These are phyloP conservation scores for Phytophthora cactorum DNA, from an alignment of 352 stramenopile species.

Conservation along the genomic window DNA sequence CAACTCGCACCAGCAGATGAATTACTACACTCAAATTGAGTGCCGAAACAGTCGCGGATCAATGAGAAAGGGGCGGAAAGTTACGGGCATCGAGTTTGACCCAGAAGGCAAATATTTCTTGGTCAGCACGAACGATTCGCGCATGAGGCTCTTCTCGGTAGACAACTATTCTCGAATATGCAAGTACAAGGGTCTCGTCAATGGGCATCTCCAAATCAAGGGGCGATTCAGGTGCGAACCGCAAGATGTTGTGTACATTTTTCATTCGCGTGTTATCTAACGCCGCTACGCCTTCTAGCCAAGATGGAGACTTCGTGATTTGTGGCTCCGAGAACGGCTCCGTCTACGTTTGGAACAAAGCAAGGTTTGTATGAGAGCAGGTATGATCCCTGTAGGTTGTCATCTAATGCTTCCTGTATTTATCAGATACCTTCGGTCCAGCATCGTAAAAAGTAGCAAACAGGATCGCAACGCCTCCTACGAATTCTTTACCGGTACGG, in stretches of 20 bases:
- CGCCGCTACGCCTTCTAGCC: conserved; percentile 36
- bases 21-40: conserved; percentile 94
- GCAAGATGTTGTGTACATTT: background rate
- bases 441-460: conserved; percentile 73
- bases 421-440: conserved; percentile 47
- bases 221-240: conserved; percentile 71
- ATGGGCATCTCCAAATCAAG: conserved; percentile 89
- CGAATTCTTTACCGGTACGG: conserved; percentile 78
- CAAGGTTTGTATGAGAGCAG: conserved; percentile 35
- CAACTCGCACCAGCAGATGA: conserved; percentile 88
- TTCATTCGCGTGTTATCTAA: background rate
- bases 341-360: conserved; percentile 90
- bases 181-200: conserved; percentile 93
- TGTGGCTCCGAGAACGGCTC: conserved; percentile 87
- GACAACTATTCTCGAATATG: conserved; percentile 92
- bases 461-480: conserved; percentile 83
- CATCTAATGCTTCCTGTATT: conserved; percentile 2
- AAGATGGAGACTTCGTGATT: conserved; percentile 88
- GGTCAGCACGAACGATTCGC: conserved; percentile 92
- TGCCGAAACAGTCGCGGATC: conserved; percentile 87
- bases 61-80: conserved; percentile 90
- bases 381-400: background rate
- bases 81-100: conserved; percentile 92
- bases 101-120: conserved; percentile 90
- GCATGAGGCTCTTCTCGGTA: conserved; percentile 89